These are phyloP conservation scores for Penicillium manginii DNA, from an alignment of 495 filamentous ascomycete genomes.

Conservation along the genomic window DNA sequence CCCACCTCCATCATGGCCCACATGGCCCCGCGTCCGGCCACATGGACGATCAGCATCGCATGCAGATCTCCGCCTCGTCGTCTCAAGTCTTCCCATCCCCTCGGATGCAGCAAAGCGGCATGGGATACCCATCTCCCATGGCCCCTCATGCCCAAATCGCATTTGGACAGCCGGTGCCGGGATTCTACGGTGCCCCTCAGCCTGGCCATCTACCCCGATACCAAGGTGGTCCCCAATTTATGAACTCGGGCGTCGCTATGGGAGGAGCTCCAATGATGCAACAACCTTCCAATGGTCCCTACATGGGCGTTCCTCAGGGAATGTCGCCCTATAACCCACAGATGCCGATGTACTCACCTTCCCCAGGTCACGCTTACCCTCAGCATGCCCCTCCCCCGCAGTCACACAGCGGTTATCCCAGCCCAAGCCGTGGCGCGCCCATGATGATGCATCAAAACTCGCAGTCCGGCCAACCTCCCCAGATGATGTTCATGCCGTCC, in stretches of 20 bases:
- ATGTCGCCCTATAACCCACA: conserved; percentile 65
- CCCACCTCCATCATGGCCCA: conserved; percentile 69
- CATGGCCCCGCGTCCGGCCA: conserved; percentile 65
- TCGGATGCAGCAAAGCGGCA: conserved; percentile 66
- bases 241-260: conserved; percentile 64
- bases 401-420: conserved; percentile 79
- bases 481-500: conserved; percentile 68
- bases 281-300: conserved; percentile 63
- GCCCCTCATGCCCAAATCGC: conserved; percentile 67
- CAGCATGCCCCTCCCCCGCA: conserved; percentile 64
- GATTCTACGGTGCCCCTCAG: conserved; percentile 59
- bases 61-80: conserved; percentile 80
- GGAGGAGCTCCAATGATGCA: conserved; percentile 85
- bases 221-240: conserved; percentile 67
- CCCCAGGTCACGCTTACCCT: conserved; percentile 66
- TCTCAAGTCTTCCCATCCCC: conserved; percentile 81
- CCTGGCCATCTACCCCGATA: conserved; percentile 34
- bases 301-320: conserved; percentile 55
- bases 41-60: conserved; percentile 79
- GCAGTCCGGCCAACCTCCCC: conserved; percentile 68
- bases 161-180: conserved; percentile 74
- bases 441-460: conserved; percentile 87
- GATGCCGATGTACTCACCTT: conserved; percentile 76
- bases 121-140: conserved; percentile 75
- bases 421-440: conserved; percentile 73